Conservation (phyloP, 805 yeast genomes). For the Kodamaea kakaduensis region DNA sequence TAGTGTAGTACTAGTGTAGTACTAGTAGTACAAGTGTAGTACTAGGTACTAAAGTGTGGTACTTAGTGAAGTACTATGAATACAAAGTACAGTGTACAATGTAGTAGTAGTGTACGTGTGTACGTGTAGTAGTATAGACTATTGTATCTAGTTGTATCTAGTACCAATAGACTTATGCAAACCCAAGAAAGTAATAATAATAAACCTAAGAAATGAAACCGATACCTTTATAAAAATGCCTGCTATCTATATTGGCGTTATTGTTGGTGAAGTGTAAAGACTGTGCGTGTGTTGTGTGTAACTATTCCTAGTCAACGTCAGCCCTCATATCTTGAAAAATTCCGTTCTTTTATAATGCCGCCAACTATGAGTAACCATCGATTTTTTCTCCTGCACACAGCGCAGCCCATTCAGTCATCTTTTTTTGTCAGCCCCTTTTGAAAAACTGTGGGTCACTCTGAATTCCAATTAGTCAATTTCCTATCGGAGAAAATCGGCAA, state of each 20-base stretch:
- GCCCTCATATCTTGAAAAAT: background rate
- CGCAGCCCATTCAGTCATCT: constrained; percentile 5
- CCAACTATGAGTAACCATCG: constrained; percentile 5
- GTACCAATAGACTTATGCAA: too few relatives aligned
- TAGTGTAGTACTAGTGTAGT: too few relatives aligned
- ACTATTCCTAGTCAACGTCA: background rate
- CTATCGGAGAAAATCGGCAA: background rate
- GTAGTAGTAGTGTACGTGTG: too few relatives aligned
- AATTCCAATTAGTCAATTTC: constrained; percentile 2
- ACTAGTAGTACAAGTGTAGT: too few relatives aligned
- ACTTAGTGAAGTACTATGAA: too few relatives aligned
- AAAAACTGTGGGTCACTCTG: constrained; percentile 5
- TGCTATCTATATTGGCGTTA: too few relatives aligned
- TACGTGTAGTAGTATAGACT: too few relatives aligned
- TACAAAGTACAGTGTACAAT: too few relatives aligned
- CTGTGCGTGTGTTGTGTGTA: too few relatives aligned
- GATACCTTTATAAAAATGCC: background rate
- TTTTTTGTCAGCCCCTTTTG: constrained; percentile 7
- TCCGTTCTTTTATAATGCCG: constrained; percentile 1
- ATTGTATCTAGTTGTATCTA: too few relatives aligned
- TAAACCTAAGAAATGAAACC: constrained; percentile 4
- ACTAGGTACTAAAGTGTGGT: too few relatives aligned
- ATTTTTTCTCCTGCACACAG: constrained; percentile 4
- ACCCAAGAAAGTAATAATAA: constrained; percentile 2
- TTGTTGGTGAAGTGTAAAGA: too few relatives aligned